phyloP scores from a whole-genome alignment of 1,284 basidiomycete genomes.

The Stygiomarasmius scandens region DNA sequence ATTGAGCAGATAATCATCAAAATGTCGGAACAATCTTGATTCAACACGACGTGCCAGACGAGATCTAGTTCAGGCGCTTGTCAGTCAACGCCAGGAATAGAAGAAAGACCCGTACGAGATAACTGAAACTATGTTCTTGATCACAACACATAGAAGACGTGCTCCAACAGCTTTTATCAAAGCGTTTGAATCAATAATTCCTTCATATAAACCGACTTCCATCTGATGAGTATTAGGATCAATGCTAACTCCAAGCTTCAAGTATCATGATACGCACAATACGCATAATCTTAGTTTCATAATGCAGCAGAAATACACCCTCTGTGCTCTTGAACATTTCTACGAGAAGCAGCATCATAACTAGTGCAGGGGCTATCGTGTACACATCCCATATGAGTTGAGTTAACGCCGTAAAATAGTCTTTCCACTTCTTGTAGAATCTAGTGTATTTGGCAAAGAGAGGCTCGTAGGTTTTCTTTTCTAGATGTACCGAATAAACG shows the following conservation, averaged over 20 bases:
- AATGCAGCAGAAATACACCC: slow-evolving; percentile 21
- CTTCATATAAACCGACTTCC: slow-evolving; percentile 21
- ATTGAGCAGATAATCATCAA: slow-evolving; percentile 9
- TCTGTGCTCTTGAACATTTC: slow-evolving; percentile 23
- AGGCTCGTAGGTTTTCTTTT: neutral
- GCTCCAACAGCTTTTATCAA: slow-evolving; percentile 21
- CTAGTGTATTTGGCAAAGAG: no score
- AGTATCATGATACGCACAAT: slow-evolving; percentile 18
- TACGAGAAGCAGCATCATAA: slow-evolving; percentile 17
- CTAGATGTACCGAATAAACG: neutral
- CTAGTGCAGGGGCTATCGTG: slow-evolving; percentile 14
- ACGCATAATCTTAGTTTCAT: slow-evolving; percentile 20
- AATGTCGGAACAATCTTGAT: slow-evolving; percentile 5
- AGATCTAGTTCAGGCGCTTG: neutral
- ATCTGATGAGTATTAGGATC: slow-evolving; percentile 15
- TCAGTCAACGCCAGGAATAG: neutral
- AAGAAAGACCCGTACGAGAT: slow-evolving; percentile 22
- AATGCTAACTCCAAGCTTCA: no score
- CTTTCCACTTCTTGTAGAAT: slow-evolving; percentile 4
- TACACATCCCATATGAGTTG: slow-evolving; percentile 21
- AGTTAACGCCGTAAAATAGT: slow-evolving; percentile 16
- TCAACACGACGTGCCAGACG: neutral
- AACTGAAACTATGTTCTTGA: slow-evolving; percentile 19
- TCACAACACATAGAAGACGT: slow-evolving; percentile 19
- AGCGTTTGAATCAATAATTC: slow-evolving; percentile 17